These are phyloP conservation scores for Nectriaceae sp. DNA, from an alignment of 2,329 filamentous ascomycete species.

Conservation along the genomic window DNA sequence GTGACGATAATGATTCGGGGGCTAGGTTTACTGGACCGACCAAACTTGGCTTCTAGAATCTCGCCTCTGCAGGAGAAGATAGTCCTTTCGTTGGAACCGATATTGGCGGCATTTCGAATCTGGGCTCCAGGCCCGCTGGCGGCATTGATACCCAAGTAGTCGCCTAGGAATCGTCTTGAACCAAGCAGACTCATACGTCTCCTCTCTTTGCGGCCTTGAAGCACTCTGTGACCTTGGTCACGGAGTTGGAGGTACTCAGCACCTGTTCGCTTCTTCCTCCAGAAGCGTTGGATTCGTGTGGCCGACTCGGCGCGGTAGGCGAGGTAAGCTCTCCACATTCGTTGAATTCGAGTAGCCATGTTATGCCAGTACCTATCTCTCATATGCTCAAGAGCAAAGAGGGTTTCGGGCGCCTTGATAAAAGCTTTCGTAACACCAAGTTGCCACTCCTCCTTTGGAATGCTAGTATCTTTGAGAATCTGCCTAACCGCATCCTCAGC, in stretches of 20 bases:
- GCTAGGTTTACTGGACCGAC: constrained; percentile 90
- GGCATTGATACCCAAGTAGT: constrained; percentile 90
- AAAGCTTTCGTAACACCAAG: constrained; percentile 97
- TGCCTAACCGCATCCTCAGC: constrained; percentile 85
- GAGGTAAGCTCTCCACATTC: constrained; percentile 95
- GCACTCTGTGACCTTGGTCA: constrained; percentile 81
- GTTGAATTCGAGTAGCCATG: constrained; percentile 96
- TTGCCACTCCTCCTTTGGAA: constrained; percentile 93
- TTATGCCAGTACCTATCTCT: constrained; percentile 98
- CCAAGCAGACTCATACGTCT: constrained; percentile 88
- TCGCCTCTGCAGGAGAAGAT: constrained; percentile 93
- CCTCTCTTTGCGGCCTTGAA: constrained; percentile 86
- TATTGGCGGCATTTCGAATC: constrained; percentile 72
- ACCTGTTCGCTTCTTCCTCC: constrained; percentile 89
- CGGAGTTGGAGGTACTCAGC: constrained; percentile 86
- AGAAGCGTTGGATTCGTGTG: constrained; percentile 91
- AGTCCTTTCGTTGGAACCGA: constrained; percentile 71
- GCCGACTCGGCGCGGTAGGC: constrained; percentile 91
- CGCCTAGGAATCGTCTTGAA: constrained; percentile 88
- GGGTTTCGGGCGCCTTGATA: constrained; percentile 95
- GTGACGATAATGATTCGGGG: constrained; percentile 85
- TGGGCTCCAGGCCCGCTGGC: constrained; percentile 77
- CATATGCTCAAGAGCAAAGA: constrained; percentile 97
- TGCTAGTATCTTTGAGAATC: constrained; percentile 94
- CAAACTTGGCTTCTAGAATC: constrained; percentile 89